A percentile compares a stretch with the other conserved stretches of the same genome.
Evolutionary conservation across 202 grass and related monocot species (phyloP).

Genomic region (Setaria italica): DNA sequence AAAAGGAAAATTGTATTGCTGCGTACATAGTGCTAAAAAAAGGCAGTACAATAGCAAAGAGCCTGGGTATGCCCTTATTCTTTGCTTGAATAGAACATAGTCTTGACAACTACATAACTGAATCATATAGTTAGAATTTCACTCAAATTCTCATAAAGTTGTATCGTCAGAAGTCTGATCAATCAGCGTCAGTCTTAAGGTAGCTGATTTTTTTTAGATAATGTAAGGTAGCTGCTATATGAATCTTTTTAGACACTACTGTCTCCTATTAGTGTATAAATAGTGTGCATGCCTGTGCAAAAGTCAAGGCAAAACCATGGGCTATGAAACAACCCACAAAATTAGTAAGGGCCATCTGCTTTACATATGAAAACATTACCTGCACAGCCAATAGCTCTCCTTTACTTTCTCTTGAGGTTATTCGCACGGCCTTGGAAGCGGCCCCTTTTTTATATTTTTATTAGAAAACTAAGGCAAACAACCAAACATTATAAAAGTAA

Average conservation of each 20-base stretch:
- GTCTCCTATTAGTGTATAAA: background rate
- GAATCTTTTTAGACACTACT: background rate
- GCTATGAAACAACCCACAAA: background rate
- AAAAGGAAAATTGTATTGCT: background rate
- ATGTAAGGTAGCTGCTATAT: background rate
- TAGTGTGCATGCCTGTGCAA: background rate
- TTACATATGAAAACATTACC: background rate
- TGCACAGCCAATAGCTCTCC: background rate
- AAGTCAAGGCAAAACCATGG: constrained; percentile 9
- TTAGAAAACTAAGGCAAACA: constrained; percentile 9
- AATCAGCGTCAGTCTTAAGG: background rate
- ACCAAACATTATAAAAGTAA: background rate
- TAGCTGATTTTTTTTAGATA: background rate
- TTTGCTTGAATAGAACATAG: background rate
- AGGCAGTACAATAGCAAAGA: background rate
- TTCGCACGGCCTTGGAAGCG: background rate
- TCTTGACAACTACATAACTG: background rate
- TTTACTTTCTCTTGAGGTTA: background rate
- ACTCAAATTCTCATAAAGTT: background rate
- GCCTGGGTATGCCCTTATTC: background rate
- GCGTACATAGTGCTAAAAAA: background rate
- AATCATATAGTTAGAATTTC: background rate
- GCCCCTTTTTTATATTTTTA: background rate
- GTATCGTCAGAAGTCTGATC: background rate
- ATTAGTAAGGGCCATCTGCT: background rate